phyloP scores from a whole-genome alignment of 768 basidiomycete species.

The Kwoniella dejecticola region DNA sequence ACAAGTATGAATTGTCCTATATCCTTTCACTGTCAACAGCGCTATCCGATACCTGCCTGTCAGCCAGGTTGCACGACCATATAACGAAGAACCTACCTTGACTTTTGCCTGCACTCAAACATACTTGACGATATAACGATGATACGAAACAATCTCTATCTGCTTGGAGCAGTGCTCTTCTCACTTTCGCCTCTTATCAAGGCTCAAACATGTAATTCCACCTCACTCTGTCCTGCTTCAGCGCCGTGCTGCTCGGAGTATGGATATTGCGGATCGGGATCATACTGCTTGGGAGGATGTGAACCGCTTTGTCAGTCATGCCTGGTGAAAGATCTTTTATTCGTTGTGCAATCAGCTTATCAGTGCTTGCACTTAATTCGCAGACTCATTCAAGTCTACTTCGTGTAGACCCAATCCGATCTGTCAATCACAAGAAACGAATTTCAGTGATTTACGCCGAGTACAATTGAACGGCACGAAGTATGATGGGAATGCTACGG shows the following conservation, averaged over 20 bases:
- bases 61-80: too few relatives aligned
- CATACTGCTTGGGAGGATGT: slow-evolving; percentile 82
- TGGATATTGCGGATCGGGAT: slow-evolving; percentile 62
- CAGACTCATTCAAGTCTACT: slow-evolving; percentile 62
- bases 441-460: slow-evolving; percentile 59
- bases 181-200: slow-evolving; percentile 10
- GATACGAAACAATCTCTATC: background rate
- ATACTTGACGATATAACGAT: background rate
- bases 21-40: too few relatives aligned
- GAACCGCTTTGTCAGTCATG: slow-evolving; percentile 63
- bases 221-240: slow-evolving; percentile 31
- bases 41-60: too few relatives aligned
- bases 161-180: slow-evolving; percentile 7
- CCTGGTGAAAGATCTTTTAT: background rate
- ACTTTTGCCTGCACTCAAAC: too few relatives aligned
- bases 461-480: slow-evolving; percentile 67
- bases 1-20: too few relatives aligned
- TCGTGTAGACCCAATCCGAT: slow-evolving; percentile 72
- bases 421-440: slow-evolving; percentile 63
- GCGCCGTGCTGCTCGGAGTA: slow-evolving; percentile 59
- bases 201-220: slow-evolving; percentile 36
- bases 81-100: too few relatives aligned
- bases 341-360: too few relatives aligned
- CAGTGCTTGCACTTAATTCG: too few relatives aligned
- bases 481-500: slow-evolving; percentile 73